Percentiles rank a stretch among this genome's conserved stretches.
phyloP scores from a whole-genome alignment of 2,329 filamentous ascomycete species.

The Arthrobotrys pseudoclavata region DNA sequence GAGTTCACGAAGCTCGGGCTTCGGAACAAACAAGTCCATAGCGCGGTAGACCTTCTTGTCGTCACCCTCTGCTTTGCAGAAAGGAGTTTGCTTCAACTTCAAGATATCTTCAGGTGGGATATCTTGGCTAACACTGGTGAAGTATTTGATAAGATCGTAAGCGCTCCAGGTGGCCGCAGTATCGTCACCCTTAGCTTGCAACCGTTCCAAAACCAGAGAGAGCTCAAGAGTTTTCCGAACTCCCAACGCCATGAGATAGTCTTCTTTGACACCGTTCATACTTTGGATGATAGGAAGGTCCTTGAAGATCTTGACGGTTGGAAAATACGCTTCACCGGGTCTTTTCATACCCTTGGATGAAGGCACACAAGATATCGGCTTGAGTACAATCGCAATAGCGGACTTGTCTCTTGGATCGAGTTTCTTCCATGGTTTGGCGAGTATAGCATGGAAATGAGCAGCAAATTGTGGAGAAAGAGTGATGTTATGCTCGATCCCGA shows the following conservation, averaged over 20 bases:
- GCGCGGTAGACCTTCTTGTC: conserved; percentile 75
- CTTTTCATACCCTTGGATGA: conserved; percentile 91
- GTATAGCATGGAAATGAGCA: conserved; percentile 78
- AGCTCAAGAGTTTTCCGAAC: conserved; percentile 96
- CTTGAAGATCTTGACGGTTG: conserved; percentile 93
- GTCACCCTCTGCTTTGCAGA: conserved; percentile 80
- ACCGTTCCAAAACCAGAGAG: conserved; percentile 89
- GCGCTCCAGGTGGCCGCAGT: conserved; percentile 82
- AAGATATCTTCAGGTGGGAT: conserved; percentile 86
- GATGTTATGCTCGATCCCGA: conserved; percentile 76
- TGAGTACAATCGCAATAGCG: conserved; percentile 75
- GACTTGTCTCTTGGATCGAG: conserved; percentile 76
- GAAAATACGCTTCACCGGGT: conserved; percentile 89
- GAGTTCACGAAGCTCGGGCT: conserved; percentile 77
- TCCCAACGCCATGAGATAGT: conserved; percentile 84
- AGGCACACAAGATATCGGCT: conserved; percentile 81
- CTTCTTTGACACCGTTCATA: conserved; percentile 87
- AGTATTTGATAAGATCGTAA: conserved; percentile 92
- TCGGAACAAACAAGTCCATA: conserved; percentile 85
- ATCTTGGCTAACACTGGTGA: conserved; percentile 88
- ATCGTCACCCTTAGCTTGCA: conserved; percentile 71
- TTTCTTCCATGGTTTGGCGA: conserved; percentile 93
- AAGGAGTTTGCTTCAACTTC: conserved; percentile 80
- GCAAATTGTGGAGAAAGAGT: conserved; percentile 81
- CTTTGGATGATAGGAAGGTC: conserved; percentile 86